Base-by-base conservation (phyloP, 108 stramenopile species). In the Poteriospumella lacustris region DNA sequence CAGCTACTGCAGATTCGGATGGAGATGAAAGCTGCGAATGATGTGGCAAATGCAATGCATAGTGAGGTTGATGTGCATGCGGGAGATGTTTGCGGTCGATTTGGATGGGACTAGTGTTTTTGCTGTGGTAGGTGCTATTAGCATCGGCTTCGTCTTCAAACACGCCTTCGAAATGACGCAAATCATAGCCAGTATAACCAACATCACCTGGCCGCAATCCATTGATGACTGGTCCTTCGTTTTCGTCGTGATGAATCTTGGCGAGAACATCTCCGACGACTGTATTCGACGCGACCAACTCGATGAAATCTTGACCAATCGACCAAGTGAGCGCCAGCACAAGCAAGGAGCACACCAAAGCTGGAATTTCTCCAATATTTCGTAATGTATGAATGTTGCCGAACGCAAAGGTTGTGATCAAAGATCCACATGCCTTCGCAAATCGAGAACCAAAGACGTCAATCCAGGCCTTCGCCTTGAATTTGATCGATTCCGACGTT, bases 401-500 rank as follows among this genome's bases (percentile, higher is more conserved):
- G 84, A 93, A 93, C 79, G 86, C 84, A 31, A 96, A 89, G 78
- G 95, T 91, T 2, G 96, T 96, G 2, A 97, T 92, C 38, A 97
- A 84, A 59, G 91, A 92, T 3, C 96, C 96, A 47, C 92, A 62
- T 1, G 96, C 96, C 83, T 97, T 97, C 68, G 90, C 88, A 39
- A 94, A 94, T n/a, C 96, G 89, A 15, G 93, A 93, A 29, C 96
- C 96, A 83, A 97, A 96, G 76, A 93, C 95, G 77, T 97, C 96
- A 75, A 97, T 97, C 96, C 96, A 97, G 70, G 88, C 88, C 82
- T 97, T 97, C 43, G 91, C 91, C 89, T 97, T 97, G 87, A 95
- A 97, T 58, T 94, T 93, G 33, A 97, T 94, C 3, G 88, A 90
- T 12, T 90, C 80, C 68, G 90, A 91, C 62, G 96, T 97, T 0